phyloP scores from a whole-genome alignment of 805 yeast genomes.

The Wickerhamomyces hampshirensis region DNA sequence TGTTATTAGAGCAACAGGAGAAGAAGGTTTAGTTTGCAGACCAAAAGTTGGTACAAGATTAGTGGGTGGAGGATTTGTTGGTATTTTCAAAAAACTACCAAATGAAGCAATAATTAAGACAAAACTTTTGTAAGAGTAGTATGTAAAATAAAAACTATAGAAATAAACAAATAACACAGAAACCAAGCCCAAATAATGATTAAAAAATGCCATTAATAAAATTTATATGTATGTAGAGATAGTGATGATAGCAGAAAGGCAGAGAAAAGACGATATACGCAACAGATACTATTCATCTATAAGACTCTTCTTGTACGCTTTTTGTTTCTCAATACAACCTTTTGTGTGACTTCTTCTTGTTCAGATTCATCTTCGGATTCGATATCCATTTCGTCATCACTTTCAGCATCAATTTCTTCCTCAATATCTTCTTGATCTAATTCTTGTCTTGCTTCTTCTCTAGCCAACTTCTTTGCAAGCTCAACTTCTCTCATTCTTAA shows the following conservation, averaged over 20 bases:
- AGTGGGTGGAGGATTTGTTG: slow-evolving; percentile 49
- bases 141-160: background rate
- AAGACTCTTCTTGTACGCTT: slow-evolving; percentile 25
- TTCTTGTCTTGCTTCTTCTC: slow-evolving; percentile 50
- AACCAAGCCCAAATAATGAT: background rate
- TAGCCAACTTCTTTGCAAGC: slow-evolving; percentile 70
- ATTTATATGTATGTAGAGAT: too few relatives aligned
- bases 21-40: slow-evolving; percentile 39
- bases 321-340: slow-evolving; percentile 29
- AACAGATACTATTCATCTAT: slow-evolving; percentile 1
- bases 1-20: slow-evolving; percentile 34
- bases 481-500: slow-evolving; percentile 93
- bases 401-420: slow-evolving; percentile 57
- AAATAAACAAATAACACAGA: slow-evolving; percentile 3
- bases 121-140: slow-evolving; percentile 4
- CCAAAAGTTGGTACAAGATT: slow-evolving; percentile 45
- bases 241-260: background rate
- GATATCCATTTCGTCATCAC: slow-evolving; percentile 35
- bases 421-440: slow-evolving; percentile 45
- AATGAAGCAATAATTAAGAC: slow-evolving; percentile 15
- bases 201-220: background rate
- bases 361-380: slow-evolving; percentile 55
- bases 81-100: slow-evolving; percentile 34
- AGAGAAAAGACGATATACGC: background rate
- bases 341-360: slow-evolving; percentile 43